These are phyloP conservation scores for Allomyces arbusculus DNA, from an alignment of 192 early-diverging fungal species.

Conservation along the genomic window DNA sequence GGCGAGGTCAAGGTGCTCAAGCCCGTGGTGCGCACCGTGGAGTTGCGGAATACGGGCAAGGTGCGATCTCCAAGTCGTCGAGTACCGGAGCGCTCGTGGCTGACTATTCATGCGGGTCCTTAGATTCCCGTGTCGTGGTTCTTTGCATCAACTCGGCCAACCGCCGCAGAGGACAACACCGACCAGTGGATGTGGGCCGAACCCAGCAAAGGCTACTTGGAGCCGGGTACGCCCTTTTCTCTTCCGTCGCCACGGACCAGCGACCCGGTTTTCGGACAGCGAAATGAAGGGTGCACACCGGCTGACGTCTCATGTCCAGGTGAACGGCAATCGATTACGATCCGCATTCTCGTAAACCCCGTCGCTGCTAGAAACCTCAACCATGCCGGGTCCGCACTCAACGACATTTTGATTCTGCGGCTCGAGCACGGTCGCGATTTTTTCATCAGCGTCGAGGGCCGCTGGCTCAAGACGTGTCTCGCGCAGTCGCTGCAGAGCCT, in stretches of 20 bases:
- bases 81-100: background rate
- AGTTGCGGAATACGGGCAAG: conserved; percentile 51
- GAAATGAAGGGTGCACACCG: too few relatives aligned
- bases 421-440: conserved; percentile 62
- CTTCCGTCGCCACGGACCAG: background rate
- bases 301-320: conserved; percentile 11
- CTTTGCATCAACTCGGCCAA: background rate
- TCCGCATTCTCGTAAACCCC: conserved; percentile 34
- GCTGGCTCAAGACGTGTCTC: conserved; percentile 52
- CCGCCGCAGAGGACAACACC: background rate
- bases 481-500: conserved; percentile 49
- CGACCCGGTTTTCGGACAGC: background rate
- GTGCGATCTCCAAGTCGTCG: background rate
- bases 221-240: conserved; percentile 33
- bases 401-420: conserved; percentile 63
- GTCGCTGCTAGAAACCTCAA: conserved; percentile 30
- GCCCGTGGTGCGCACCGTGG: conserved; percentile 25
- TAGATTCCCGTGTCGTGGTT: conserved; percentile 4
- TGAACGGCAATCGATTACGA: conserved; percentile 30
- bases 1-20: conserved; percentile 36
- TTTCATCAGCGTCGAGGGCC: conserved; percentile 55
- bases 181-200: conserved; percentile 55
- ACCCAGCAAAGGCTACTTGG: conserved; percentile 43
- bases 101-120: background rate
- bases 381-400: conserved; percentile 29